Percentiles rank a stretch among this genome's conserved stretches.
These are phyloP conservation scores for Pinus albicaulis DNA, from an alignment of 75 land plant genomes.

Conservation along the genomic window DNA sequence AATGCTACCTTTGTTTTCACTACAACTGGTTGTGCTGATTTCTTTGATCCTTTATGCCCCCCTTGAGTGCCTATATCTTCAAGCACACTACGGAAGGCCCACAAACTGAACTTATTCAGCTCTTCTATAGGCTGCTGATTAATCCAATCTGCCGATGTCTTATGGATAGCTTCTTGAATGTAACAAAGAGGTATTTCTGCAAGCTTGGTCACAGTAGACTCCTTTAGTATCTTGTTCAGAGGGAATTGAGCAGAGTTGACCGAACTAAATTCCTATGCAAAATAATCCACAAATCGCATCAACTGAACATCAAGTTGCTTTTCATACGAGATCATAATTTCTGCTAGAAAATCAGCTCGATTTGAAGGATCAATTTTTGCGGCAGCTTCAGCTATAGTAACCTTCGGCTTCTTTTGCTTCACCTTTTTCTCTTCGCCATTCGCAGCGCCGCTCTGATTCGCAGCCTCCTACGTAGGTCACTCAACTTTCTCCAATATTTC, in stretches of 20 bases:
- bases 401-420: conserved; percentile 89
- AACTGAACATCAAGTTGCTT: conserved; percentile 62
- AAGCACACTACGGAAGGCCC: conserved; percentile 69
- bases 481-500: no score
- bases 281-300: conserved; percentile 91
- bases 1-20: conserved; percentile 44
- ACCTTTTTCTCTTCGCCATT: conserved; percentile 45
- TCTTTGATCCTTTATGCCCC: conserved; percentile 62
- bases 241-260: conserved; percentile 74
- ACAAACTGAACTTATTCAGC: conserved; percentile 57
- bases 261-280: conserved; percentile 62
- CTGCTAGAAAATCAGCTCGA: conserved; percentile 57
- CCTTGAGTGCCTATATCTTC: conserved; percentile 48
- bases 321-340: conserved; percentile 22
- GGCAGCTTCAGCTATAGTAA: conserved; percentile 85
- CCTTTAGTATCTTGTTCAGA: conserved; percentile 81
- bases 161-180: conserved; percentile 71
- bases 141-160: conserved; percentile 89
- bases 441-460: conserved; percentile 6
- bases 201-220: conserved; percentile 68
- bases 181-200: conserved; percentile 73
- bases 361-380: conserved; percentile 64
- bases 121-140: conserved; percentile 59
- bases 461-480: no score
- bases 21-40: background rate